Conservation (phyloP, 768 basidiomycete genomes). For the Lactifluus piperatus region DNA sequence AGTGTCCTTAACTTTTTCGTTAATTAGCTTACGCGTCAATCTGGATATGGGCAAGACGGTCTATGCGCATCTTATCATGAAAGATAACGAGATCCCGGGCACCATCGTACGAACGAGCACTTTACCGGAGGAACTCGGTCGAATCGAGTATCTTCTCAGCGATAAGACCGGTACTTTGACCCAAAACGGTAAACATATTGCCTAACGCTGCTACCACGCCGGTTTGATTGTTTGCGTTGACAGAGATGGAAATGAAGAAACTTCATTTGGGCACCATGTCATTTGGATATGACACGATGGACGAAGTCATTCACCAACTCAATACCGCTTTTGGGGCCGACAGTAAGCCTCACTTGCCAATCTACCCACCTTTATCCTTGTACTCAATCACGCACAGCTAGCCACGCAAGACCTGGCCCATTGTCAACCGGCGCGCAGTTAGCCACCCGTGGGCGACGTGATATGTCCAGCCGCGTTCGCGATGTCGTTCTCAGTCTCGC, state of each 20-base stretch:
- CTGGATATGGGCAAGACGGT: slow-evolving; percentile 99
- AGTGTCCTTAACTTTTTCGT: not conserved
- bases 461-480: slow-evolving; percentile 88
- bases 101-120: slow-evolving; percentile 98
- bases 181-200: slow-evolving; percentile 67
- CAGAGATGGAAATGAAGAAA: slow-evolving; percentile 99
- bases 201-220: not conserved
- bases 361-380: not conserved
- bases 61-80: slow-evolving; percentile 93
- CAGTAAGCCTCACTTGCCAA: slow-evolving; percentile 34
- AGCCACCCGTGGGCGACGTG: slow-evolving; percentile 80
- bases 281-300: slow-evolving; percentile 97
- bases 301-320: slow-evolving; percentile 93
- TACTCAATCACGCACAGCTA: slow-evolving; percentile 16
- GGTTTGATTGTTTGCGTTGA: not conserved
- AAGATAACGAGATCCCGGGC: slow-evolving; percentile 83
- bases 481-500: slow-evolving; percentile 92
- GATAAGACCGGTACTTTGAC: slow-evolving; percentile 99
- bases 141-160: slow-evolving; percentile 91
- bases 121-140: slow-evolving; percentile 89
- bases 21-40: slow-evolving; percentile 85
- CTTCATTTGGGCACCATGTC: slow-evolving; percentile 98
- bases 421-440: slow-evolving; percentile 70
- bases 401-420: slow-evolving; percentile 44
- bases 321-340: slow-evolving; percentile 70